phyloP scores from a whole-genome alignment of 495 filamentous ascomycete species.

The Aspergillus asperescens region DNA sequence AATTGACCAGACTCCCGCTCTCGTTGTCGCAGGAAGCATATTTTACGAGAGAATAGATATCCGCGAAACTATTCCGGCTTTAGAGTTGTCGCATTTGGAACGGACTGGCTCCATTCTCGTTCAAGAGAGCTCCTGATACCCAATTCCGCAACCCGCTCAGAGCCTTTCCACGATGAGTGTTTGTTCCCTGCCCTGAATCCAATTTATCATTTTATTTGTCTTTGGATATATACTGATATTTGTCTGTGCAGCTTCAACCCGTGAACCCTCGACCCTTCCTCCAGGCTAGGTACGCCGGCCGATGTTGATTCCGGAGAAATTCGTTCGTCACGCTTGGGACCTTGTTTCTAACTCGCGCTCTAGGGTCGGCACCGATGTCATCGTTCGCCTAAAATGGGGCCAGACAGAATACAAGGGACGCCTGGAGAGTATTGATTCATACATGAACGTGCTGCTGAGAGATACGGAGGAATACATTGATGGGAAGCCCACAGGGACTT shows the following conservation, averaged over 20 bases:
- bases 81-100: not conserved
- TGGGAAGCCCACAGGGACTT: conserved; percentile 71
- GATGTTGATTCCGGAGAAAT: not conserved
- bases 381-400: conserved; percentile 95
- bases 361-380: conserved; percentile 82
- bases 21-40: conserved; percentile 3
- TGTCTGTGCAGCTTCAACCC: conserved; percentile 59
- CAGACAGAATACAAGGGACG: conserved; percentile 93
- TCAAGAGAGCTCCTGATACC: not conserved
- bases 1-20: conserved; percentile 14
- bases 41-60: not conserved
- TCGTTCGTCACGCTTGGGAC: not conserved
- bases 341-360: not conserved
- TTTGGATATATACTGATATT: conserved; percentile 9
- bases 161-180: conserved; percentile 38
- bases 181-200: conserved; percentile 15
- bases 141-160: conserved; percentile 4
- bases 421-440: conserved; percentile 88
- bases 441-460: conserved; percentile 95
- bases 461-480: conserved; percentile 89
- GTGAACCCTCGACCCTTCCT: conserved; percentile 89
- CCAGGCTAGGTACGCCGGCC: conserved; percentile 65
- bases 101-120: conserved; percentile 8
- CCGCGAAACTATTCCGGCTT: not conserved
- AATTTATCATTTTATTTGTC: not conserved